Percentiles rank a stretch among this genome's conserved stretches.
Evolutionary conservation across 2,329 filamentous ascomycete species (phyloP).

Genomic region (Tolypocladium album): DNA sequence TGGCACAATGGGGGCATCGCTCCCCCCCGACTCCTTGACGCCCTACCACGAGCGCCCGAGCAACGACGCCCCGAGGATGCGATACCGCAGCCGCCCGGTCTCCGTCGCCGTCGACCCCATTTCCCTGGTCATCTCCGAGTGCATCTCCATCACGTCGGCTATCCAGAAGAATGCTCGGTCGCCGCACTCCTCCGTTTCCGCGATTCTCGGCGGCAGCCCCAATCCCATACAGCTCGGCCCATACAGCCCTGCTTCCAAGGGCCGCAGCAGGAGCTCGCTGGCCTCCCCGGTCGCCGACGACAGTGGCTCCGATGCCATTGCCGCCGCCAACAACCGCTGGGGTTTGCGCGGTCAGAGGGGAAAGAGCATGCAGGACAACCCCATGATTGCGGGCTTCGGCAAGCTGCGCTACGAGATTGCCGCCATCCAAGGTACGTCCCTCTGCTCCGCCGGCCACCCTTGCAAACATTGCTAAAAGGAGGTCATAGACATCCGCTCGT

Average conservation of each 20-base stretch:
- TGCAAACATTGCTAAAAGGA: background rate
- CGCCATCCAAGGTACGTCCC: constrained; percentile 57
- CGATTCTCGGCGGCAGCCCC: constrained; percentile 74
- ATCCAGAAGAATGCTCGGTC: constrained; percentile 97
- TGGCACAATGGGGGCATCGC: constrained; percentile 14
- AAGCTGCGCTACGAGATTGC: constrained; percentile 81
- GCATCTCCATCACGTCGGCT: constrained; percentile 93
- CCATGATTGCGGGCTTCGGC: constrained; percentile 89
- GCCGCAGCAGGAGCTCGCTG: constrained; percentile 29
- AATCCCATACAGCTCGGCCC: constrained; percentile 44
- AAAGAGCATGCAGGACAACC: constrained; percentile 95
- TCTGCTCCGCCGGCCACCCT: background rate
- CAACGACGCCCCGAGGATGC: constrained; percentile 34
- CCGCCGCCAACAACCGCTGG: constrained; percentile 68
- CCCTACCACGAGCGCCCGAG: background rate
- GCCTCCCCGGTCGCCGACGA: constrained; percentile 23
- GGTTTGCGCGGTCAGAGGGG: constrained; percentile 89
- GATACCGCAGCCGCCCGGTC: constrained; percentile 51
- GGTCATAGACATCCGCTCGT: constrained; percentile 65
- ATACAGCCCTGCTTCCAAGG: constrained; percentile 28
- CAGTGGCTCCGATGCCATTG: constrained; percentile 32
- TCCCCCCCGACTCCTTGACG: background rate
- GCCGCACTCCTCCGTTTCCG: constrained; percentile 90
- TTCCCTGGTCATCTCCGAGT: constrained; percentile 93
- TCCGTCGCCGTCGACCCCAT: constrained; percentile 84